A percentile compares a stretch with the other conserved stretches of the same genome.
Conservation (phyloP, 1,284 basidiomycete species). For the Wolfiporia cocos region DNA sequence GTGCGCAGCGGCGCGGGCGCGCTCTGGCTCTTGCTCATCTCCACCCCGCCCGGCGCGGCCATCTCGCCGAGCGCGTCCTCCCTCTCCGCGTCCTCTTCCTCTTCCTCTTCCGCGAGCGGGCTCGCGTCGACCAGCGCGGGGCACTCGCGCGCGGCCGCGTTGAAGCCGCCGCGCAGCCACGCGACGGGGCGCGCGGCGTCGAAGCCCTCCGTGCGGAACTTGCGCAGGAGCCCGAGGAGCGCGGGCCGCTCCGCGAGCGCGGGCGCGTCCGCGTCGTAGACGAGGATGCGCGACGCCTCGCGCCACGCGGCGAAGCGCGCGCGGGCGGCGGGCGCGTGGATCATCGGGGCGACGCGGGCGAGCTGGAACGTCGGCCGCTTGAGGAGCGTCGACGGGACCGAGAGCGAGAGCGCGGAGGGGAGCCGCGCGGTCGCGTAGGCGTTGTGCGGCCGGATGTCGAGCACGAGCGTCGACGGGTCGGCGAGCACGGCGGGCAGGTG, state of each 20-base stretch:
- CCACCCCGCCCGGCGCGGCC: constrained; percentile 1
- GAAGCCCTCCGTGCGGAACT: constrained; percentile 75
- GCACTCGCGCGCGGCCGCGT: constrained; percentile 55
- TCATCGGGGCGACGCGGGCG: constrained; percentile 68
- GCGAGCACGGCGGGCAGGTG: constrained; percentile 28
- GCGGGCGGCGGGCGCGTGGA: constrained; percentile 53
- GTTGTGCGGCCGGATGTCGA: constrained; percentile 87
- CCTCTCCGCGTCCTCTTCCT: constrained; percentile 41
- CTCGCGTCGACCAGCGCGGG: constrained; percentile 45
- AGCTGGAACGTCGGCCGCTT: constrained; percentile 83
- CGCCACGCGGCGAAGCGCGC: constrained; percentile 57
- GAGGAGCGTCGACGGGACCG: constrained; percentile 91
- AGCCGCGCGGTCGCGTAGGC: constrained; percentile 65
- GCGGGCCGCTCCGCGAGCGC: constrained; percentile 60
- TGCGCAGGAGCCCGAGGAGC: constrained; percentile 75
- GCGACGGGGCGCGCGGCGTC: constrained; percentile 45
- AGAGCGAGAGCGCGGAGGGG: constrained; percentile 76
- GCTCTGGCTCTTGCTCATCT: constrained; percentile 11
- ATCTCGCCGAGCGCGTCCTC: constrained; percentile 1
- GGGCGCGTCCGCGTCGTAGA: constrained; percentile 77
- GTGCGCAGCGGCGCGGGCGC: constrained; percentile 38
- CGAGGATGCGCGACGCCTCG: constrained; percentile 56
- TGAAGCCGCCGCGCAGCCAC: constrained; percentile 81
- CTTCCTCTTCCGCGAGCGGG: constrained; percentile 39
- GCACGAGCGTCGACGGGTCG: constrained; percentile 42